phyloP scores from a whole-genome alignment of 257 asterid species.

The Petunia secreta region DNA sequence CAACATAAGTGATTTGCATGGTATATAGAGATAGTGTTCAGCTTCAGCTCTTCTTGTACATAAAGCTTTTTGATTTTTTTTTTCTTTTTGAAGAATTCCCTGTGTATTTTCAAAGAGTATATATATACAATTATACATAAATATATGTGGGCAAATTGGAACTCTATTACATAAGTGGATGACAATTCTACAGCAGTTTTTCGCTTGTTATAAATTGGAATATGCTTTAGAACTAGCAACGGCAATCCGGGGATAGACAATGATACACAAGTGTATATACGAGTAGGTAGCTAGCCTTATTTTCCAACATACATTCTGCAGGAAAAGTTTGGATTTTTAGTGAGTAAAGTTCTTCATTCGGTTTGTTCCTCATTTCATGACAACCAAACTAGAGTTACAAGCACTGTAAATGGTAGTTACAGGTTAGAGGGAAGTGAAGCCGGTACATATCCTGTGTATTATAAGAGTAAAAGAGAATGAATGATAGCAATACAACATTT shows the following conservation, averaged over 20 bases:
- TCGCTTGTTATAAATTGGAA: too few species aligned
- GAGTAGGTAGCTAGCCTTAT: too few species aligned
- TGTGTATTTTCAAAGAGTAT: background rate
- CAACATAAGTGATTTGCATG: background rate
- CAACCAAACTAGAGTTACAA: too few species aligned
- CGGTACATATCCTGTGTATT: background rate
- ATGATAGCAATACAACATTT: conserved; percentile 6
- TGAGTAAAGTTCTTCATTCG: background rate
- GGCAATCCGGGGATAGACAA: too few species aligned
- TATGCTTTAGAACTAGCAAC: too few species aligned
- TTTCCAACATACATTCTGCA: too few species aligned
- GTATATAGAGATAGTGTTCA: background rate
- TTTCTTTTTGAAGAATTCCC: background rate
- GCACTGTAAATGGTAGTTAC: background rate
- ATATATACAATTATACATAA: background rate
- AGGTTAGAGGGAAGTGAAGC: background rate
- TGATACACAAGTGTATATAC: too few species aligned
- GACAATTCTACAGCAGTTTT: too few species aligned
- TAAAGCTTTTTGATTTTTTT: background rate
- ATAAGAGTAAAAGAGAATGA: background rate
- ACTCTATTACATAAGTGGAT: too few species aligned
- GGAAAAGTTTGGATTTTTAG: too few species aligned
- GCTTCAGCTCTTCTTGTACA: conserved; percentile 15
- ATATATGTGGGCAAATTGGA: background rate
- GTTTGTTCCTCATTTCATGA: too few species aligned